Evolutionary conservation across 1,284 basidiomycete genomes (phyloP).

Genomic region (Fomitopsis palustris): DNA sequence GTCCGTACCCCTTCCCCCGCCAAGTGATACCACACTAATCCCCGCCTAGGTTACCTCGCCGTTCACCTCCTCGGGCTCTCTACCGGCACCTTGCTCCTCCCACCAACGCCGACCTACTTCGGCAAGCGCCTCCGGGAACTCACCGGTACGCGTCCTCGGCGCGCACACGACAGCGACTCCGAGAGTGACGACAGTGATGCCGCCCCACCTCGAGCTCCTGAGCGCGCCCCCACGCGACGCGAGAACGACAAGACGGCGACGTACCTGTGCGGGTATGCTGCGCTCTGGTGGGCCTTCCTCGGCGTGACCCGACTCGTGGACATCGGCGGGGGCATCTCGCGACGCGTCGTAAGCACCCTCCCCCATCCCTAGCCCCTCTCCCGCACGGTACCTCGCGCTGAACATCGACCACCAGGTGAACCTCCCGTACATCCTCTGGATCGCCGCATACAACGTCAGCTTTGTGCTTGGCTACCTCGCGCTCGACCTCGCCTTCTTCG

Average conservation of each 20-base stretch:
- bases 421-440: slow-evolving; percentile 87
- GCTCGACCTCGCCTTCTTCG: slow-evolving; percentile 71
- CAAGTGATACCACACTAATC: background rate
- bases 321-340: slow-evolving; percentile 59
- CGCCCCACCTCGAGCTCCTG: background rate
- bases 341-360: slow-evolving; percentile 57
- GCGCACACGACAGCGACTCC: slow-evolving; percentile 18
- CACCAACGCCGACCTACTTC: slow-evolving; percentile 73
- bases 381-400: background rate
- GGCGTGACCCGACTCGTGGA: slow-evolving; percentile 37
- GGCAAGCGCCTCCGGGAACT: slow-evolving; percentile 32
- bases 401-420: slow-evolving; percentile 63
- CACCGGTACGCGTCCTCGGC: slow-evolving; percentile 1
- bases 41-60: slow-evolving; percentile 74
- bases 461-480: slow-evolving; percentile 83
- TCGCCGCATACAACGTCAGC: slow-evolving; percentile 84
- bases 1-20: slow-evolving; percentile 34
- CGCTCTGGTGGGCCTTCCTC: slow-evolving; percentile 75
- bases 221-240: slow-evolving; percentile 28
- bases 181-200: slow-evolving; percentile 15
- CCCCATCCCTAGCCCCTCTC: too few species aligned
- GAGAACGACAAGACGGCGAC: slow-evolving; percentile 70
- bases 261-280: slow-evolving; percentile 74
- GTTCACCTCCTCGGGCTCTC: slow-evolving; percentile 88
- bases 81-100: slow-evolving; percentile 78